Conservation (phyloP, 2,329 filamentous ascomycete genomes). For the Hypoxylon sp. region DNA sequence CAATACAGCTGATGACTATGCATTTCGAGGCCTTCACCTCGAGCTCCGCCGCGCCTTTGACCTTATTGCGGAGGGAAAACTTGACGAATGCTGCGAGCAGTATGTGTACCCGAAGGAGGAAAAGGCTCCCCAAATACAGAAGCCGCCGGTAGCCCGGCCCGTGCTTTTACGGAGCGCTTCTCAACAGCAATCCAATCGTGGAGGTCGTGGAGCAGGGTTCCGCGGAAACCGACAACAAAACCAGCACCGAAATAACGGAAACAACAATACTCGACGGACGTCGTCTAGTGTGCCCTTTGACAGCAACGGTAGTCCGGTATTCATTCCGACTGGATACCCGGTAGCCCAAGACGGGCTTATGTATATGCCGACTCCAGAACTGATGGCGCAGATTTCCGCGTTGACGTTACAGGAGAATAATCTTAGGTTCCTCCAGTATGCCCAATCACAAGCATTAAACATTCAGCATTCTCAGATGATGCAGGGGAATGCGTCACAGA, state of each 20-base stretch:
- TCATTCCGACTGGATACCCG: slow-evolving; percentile 54
- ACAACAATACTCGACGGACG: slow-evolving; percentile 61
- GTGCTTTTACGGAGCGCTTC: slow-evolving; percentile 72
- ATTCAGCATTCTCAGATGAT: slow-evolving; percentile 60
- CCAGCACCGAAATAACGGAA: slow-evolving; percentile 55
- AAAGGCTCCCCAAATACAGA: slow-evolving; percentile 66
- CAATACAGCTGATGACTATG: slow-evolving; percentile 95
- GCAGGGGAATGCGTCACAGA: slow-evolving; percentile 52
- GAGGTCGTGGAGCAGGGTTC: slow-evolving; percentile 59
- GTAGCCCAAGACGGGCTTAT: slow-evolving; percentile 62
- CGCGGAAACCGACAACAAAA: slow-evolving; percentile 61
- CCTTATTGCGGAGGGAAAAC: slow-evolving; percentile 79
- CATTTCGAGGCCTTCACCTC: slow-evolving; percentile 89
- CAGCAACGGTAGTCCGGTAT: slow-evolving; percentile 55
- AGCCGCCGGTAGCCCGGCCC: slow-evolving; percentile 66
- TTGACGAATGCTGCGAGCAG: slow-evolving; percentile 87
- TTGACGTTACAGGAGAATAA: slow-evolving; percentile 61
- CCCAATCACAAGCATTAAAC: slow-evolving; percentile 59
- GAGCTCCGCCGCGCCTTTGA: slow-evolving; percentile 92
- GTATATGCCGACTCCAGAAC: slow-evolving; percentile 60
- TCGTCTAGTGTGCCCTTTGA: slow-evolving; percentile 68
- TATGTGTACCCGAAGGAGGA: slow-evolving; percentile 91
- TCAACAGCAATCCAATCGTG: slow-evolving; percentile 65
- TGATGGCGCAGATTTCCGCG: slow-evolving; percentile 60
- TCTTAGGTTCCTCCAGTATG: slow-evolving; percentile 60